Evolutionary conservation across 192 early-diverging fungal genomes (phyloP), one percentile per base, ranked within the genome.

Genomic region (Haplosporangium gracile): DNA sequence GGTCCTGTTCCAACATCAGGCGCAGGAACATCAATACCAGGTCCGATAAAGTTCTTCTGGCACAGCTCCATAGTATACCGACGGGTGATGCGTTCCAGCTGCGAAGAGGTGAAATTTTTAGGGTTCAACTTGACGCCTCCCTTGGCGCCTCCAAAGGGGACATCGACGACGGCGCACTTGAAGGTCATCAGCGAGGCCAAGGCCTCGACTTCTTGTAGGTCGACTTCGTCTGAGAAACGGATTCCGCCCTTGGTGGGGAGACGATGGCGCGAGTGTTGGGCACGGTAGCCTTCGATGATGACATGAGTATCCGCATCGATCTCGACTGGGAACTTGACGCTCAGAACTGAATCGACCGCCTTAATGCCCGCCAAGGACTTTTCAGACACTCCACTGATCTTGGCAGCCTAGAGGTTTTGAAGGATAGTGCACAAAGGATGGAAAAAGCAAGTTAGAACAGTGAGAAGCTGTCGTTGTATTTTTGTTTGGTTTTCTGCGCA

Each of bases 21-120:
- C 16, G 96, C 96, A 29, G 96, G 96, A 18, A 97, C 96, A 80
- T 97, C 96, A 36, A 94, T 88, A 78, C 94, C 95, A 15, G 96
- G 94, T 55, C 95, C 95, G 53, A 97, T 96, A 87, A 97, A 97
- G 81, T 93, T 94, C 92, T 95, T 96, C 87, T 97, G 96, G 89
- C 94, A 95, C 45, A 96, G 88, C 83, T 96, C 95, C 83, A 96
- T 91, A 20, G 96, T 96, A 77, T 93, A 97, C 29, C 96, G 90
- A 72, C 96, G 93, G 39, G 96, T 97, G 88, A 97, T 97, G 43
- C 93, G 89, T 85, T 97, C 96, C 43, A 97, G 81, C 85, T 96
- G 92, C 0, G 92, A 90, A 24, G 90, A 82, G 26, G 95, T 95
- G 86, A 92, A 97, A 74, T 95, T 93, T 82, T 92, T 93, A 43